Conservation (phyloP, 129 eudicot genomes). For the Gnaphalium uliginosum region DNA sequence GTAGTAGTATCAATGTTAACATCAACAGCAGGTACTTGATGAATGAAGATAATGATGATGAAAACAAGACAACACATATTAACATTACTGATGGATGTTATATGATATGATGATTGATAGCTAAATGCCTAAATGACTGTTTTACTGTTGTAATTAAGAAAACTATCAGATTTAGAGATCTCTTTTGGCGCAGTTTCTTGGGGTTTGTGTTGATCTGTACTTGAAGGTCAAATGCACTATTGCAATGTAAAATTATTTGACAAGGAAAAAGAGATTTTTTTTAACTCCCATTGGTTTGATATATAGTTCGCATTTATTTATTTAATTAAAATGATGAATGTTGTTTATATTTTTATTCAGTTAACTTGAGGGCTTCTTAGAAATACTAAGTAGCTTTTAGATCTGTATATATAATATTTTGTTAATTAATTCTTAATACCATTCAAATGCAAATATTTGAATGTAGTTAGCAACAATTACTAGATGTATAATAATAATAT, state of each 20-base stretch:
- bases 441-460: not conserved
- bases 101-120: constrained; percentile 37
- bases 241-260: not conserved
- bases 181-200: constrained; percentile 36
- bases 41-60: constrained; percentile 46
- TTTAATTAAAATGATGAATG: too few species aligned
- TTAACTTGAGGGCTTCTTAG: not conserved
- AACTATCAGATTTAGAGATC: constrained; percentile 32
- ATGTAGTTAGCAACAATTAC: not conserved
- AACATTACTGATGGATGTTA: constrained; percentile 30
- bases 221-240: not conserved
- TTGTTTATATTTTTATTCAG: too few species aligned
- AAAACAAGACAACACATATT: constrained; percentile 50
- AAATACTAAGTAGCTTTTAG: too few species aligned
- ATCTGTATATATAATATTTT: too few species aligned
- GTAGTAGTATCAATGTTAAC: constrained; percentile 12
- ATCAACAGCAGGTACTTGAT: constrained; percentile 31
- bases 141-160: constrained; percentile 31
- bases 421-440: too few species aligned
- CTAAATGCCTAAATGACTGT: constrained; percentile 34
- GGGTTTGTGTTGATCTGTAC: constrained; percentile 35
- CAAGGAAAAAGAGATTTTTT: not conserved
- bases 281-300: constrained; percentile 3
- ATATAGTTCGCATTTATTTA: too few species aligned
- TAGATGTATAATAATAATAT: too few species aligned